A percentile compares a stretch with the other conserved stretches of the same genome.
Evolutionary conservation across 208 protist genomes (phyloP).

Genomic region (Wallacemonas sp.): DNA sequence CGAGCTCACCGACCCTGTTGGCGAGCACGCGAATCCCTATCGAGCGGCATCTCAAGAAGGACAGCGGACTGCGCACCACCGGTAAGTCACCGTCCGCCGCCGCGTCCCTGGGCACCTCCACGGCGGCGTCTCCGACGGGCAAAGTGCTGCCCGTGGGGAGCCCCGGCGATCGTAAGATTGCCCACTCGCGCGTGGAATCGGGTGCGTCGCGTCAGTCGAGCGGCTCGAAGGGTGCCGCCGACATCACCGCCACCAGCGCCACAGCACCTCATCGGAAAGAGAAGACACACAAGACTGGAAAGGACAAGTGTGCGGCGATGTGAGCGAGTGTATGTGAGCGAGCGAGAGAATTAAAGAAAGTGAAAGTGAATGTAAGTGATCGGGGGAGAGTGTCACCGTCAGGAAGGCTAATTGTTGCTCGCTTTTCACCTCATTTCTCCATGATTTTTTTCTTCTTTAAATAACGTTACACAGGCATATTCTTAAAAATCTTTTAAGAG

Average conservation of each 20-base stretch:
- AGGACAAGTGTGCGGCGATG: constrained; percentile 4
- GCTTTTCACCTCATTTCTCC: not conserved
- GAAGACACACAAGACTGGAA: not conserved
- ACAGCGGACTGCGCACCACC: not conserved
- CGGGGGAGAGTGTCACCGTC: too few species aligned
- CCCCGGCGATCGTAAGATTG: not conserved
- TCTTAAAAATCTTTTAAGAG: too few species aligned
- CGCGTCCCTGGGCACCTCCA: too few species aligned
- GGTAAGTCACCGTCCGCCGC: too few species aligned
- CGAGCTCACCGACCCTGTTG: not conserved
- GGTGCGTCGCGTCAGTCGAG: not conserved
- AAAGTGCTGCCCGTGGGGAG: not conserved
- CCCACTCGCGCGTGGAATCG: not conserved
- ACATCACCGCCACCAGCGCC: not conserved
- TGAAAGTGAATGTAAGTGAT: too few species aligned
- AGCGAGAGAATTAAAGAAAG: not conserved
- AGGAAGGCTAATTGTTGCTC: not conserved
- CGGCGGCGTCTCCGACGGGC: too few species aligned
- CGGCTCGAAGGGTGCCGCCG: not conserved
- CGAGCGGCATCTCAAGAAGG: not conserved
- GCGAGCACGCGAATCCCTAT: not conserved
- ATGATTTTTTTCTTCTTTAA: not conserved
- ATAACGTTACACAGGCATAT: too few species aligned
- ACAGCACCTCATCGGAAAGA: not conserved
- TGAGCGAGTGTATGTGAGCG: not conserved